Conservation (phyloP, 2,329 filamentous ascomycete genomes). For the Cytospora leucostoma region DNA sequence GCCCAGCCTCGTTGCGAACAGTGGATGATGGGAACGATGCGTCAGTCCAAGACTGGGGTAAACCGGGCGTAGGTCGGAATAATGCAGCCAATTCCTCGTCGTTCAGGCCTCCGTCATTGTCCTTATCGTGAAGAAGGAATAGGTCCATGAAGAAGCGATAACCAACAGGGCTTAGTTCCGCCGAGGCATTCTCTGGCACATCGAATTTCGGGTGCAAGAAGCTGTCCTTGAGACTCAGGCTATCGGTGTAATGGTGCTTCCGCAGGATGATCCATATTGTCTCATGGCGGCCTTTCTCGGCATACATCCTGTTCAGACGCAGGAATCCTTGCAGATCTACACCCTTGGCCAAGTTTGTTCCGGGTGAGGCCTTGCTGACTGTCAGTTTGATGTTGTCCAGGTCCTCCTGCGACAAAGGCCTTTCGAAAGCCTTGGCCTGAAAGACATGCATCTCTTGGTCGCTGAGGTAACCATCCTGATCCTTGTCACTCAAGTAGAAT, state of each 20-base stretch:
- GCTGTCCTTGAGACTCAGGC: conserved; percentile 83
- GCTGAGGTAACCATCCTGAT: conserved; percentile 90
- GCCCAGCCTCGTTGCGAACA: conserved; percentile 89
- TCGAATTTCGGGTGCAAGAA: conserved; percentile 95
- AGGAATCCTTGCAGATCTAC: conserved; percentile 84
- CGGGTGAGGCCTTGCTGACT: conserved; percentile 69
- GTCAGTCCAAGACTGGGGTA: conserved; percentile 85
- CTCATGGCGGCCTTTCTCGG: conserved; percentile 95
- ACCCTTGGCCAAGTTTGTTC: conserved; percentile 65
- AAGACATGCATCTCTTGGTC: conserved; percentile 91
- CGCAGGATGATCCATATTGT: conserved; percentile 97
- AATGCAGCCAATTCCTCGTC: conserved; percentile 80
- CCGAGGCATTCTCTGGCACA: conserved; percentile 86
- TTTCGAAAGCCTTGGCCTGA: conserved; percentile 89
- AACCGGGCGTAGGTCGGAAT: conserved; percentile 89
- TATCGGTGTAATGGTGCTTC: conserved; percentile 95
- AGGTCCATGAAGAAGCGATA: conserved; percentile 98
- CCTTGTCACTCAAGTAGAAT: conserved; percentile 95
- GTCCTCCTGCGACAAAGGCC: conserved; percentile 77
- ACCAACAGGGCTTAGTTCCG: conserved; percentile 88
- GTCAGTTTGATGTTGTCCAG: conserved; percentile 88
- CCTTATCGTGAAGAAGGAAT: conserved; percentile 92
- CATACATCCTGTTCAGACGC: conserved; percentile 91
- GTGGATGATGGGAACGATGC: conserved; percentile 90
- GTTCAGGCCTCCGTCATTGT: conserved; percentile 94